These are phyloP conservation scores for Theileria orientalis DNA, from an alignment of 169 alveolate species.

Conservation along the genomic window DNA sequence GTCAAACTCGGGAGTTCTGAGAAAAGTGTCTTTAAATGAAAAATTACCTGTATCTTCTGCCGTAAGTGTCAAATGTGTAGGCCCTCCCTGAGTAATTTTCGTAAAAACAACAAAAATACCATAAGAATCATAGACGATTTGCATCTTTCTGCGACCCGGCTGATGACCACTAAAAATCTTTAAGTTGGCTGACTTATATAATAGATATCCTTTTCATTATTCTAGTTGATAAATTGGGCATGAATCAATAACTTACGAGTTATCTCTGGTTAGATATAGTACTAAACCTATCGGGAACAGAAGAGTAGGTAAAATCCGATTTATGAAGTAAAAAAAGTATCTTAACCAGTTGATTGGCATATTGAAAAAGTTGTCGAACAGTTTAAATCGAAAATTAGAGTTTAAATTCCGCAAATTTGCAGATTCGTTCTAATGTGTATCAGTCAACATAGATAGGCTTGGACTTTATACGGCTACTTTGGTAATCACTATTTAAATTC, in stretches of 20 bases:
- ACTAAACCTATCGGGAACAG: conserved; percentile 46
- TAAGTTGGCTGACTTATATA: background rate
- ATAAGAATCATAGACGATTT: conserved; percentile 61
- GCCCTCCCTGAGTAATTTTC: conserved; percentile 49
- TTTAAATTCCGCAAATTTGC: conserved; percentile 21
- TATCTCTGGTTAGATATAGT: conserved; percentile 26
- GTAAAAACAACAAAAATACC: conserved; percentile 29
- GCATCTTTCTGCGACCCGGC: conserved; percentile 25
- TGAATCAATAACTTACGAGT: conserved; percentile 33
- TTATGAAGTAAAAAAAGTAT: conserved; percentile 34
- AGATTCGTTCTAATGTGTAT: conserved; percentile 55
- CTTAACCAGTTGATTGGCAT: conserved; percentile 22
- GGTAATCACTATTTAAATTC: background rate
- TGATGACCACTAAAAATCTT: conserved; percentile 6
- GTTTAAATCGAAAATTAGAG: background rate
- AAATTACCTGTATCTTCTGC: conserved; percentile 60
- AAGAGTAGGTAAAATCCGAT: conserved; percentile 43
- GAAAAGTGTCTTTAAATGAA: background rate
- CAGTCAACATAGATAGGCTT: too few relatives aligned
- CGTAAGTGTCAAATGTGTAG: conserved; percentile 54
- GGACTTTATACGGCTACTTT: too few relatives aligned
- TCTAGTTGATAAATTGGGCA: background rate
- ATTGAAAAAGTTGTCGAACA: background rate
- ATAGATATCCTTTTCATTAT: background rate
- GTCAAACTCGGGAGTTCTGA: conserved; percentile 62